phyloP scores from a whole-genome alignment of 2,329 filamentous ascomycete genomes.

The Fusarium camptoceras region DNA sequence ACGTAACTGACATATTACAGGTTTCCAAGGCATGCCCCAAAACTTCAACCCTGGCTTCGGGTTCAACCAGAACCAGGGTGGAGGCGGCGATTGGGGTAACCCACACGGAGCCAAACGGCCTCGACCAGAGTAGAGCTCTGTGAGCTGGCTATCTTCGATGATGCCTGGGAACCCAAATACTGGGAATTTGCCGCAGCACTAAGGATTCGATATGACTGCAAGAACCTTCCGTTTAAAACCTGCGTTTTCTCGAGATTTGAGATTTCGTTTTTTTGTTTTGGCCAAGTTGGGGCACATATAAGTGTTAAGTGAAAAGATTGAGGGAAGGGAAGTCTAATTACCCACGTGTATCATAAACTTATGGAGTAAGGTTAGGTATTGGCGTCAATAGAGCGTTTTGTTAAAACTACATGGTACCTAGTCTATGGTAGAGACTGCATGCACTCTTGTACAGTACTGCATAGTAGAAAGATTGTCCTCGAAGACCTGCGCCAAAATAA shows the following conservation, averaged over 20 bases:
- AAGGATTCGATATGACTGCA: not conserved
- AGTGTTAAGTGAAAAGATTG: conserved; percentile 6
- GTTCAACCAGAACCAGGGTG: conserved; percentile 66
- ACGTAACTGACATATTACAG: conserved; percentile 51
- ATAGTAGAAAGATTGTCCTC: not conserved
- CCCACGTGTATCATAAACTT: conserved; percentile 44
- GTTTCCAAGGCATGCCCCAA: conserved; percentile 75
- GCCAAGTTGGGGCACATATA: conserved; percentile 9
- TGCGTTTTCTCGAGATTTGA: not conserved
- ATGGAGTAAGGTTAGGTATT: conserved; percentile 43
- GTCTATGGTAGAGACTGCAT: not conserved
- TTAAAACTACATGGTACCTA: not conserved
- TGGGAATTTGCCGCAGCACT: not conserved
- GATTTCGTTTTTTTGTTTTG: conserved; percentile 6
- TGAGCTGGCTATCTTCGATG: not conserved
- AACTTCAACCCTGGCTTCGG: conserved; percentile 78
- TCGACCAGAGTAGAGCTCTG: conserved; percentile 70
- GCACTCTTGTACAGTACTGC: not conserved
- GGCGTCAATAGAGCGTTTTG: conserved; percentile 44
- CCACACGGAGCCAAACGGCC: conserved; percentile 85
- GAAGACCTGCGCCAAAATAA: too few relatives aligned
- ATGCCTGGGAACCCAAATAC: not conserved
- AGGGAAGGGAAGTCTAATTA: conserved; percentile 23
- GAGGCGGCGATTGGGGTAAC: conserved; percentile 74
- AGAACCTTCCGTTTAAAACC: not conserved